Conservation (phyloP, 805 yeast genomes). For the Yarrowia porcina region DNA sequence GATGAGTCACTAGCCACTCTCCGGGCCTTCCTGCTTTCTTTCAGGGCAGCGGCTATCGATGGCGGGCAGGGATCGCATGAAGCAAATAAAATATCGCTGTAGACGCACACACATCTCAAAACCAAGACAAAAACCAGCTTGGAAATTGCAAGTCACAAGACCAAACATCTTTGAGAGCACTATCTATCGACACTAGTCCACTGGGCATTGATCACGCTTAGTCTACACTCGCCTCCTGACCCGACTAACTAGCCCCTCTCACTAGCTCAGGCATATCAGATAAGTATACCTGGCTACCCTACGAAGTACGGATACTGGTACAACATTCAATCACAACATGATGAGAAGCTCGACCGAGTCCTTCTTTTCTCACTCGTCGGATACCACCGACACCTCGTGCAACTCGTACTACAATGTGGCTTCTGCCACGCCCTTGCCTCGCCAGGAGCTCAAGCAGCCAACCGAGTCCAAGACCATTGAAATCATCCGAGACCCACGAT, state of each 20-base stretch:
- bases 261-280: background rate
- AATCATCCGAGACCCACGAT: slow-evolving; percentile 16
- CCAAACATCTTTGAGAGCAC: slow-evolving; percentile 7
- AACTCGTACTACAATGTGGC: slow-evolving; percentile 21
- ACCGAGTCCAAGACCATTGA: background rate
- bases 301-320: too few relatives aligned
- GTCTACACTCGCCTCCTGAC: background rate
- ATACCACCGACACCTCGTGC: slow-evolving; percentile 24
- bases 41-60: slow-evolving; percentile 3
- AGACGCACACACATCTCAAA: background rate
- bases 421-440: slow-evolving; percentile 6
- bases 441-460: slow-evolving; percentile 21
- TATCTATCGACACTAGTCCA: too few relatives aligned
- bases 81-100: slow-evolving; percentile 1
- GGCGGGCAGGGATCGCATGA: background rate
- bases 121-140: background rate
- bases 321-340: background rate
- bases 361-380: slow-evolving; percentile 18
- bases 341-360: slow-evolving; percentile 17
- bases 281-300: too few relatives aligned
- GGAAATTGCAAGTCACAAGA: slow-evolving; percentile 8
- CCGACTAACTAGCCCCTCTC: background rate
- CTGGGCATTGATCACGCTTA: too few relatives aligned
- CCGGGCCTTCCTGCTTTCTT: background rate
- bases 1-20: slow-evolving; percentile 22